Conservation (phyloP, 371 early-diverging fungal species). For the Actinomucor elegans region DNA sequence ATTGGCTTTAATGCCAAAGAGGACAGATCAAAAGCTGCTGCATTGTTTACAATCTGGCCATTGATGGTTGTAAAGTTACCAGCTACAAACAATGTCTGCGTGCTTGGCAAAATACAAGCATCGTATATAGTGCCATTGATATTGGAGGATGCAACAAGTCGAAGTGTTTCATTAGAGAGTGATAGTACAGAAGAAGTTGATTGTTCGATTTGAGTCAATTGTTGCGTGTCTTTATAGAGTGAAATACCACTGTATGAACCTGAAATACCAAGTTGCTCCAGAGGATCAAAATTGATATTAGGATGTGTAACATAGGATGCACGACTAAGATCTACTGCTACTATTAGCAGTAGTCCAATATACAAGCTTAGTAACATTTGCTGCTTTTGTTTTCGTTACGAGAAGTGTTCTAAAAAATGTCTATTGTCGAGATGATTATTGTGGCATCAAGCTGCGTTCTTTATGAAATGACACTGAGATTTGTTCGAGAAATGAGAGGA, state of each 20-base stretch:
- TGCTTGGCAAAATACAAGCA: conserved; percentile 20
- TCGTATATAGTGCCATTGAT: conserved; percentile 36
- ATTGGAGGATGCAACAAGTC: conserved; percentile 34
- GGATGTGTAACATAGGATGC: conserved; percentile 37
- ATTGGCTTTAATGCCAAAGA: conserved; percentile 44
- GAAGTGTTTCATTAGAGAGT: conserved; percentile 34
- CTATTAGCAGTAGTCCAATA: neutral
- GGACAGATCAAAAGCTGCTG: conserved; percentile 50
- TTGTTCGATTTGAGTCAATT: conserved; percentile 33
- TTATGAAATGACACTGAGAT: too few species aligned
- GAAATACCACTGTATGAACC: conserved; percentile 48
- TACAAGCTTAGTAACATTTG: too few species aligned
- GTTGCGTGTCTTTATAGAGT: conserved; percentile 36
- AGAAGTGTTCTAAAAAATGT: neutral
- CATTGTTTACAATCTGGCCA: conserved; percentile 44
- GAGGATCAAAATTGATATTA: conserved; percentile 31
- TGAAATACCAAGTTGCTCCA: conserved; percentile 39
- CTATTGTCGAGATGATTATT: too few species aligned
- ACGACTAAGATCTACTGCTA: neutral
- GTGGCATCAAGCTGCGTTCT: too few species aligned
- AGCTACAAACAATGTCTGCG: conserved; percentile 46
- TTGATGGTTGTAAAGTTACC: conserved; percentile 46
- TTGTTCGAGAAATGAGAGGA: neutral
- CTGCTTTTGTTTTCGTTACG: too few species aligned
- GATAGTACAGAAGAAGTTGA: conserved; percentile 37